Evolutionary conservation across 2,329 filamentous ascomycete species (phyloP), one percentile per base, ranked within the genome.

Genomic region (Parastagonospora avenae): DNA sequence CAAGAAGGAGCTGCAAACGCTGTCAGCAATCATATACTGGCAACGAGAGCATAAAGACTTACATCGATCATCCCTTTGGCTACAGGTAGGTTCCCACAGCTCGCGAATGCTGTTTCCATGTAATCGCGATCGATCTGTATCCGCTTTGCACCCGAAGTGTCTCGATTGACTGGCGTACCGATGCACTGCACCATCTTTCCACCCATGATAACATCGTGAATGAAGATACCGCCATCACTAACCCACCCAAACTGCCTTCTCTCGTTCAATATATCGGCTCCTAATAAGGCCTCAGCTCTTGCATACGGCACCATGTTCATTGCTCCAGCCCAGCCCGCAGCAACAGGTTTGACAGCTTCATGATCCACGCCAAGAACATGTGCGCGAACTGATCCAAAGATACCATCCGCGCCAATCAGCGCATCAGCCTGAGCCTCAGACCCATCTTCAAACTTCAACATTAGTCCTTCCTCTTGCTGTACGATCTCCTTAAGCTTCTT

Each of bases 381-480:
- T 10, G 35, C 39, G 15, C 57, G 51, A 16, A 50, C 44, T 14
- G 32, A 29, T 11, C 54, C 49, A 42, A 35, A 46, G 5, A 57
- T 47, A 7, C 57, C 58, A 46, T 74, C 66, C 10, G 69, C 67
- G 0, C 70, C 70, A 36, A 77, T 67, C 4, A 75, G 63, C 15
- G 46, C 48, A 44, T 57, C 50, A 14, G 41, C 46, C n/a, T 50
- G 8, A 35, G 46, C 37, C 2, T 24, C 40, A 24, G 67, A 69
- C 0, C 78, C 78, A 53, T 81, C 79, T 12, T 68, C 59, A 44
- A 81, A 82, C 15, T 62, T 63, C 31, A 81, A 60, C 4, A 66
- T 55, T 59, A 78, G 12, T 1, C 19, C 35, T 16, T 35, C 36
- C n/a, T 39, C 19, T n/a, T 30, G 31, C 16, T 55, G 39, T 29